phyloP scores from a whole-genome alignment of 2,329 filamentous ascomycete species.

The Diaporthe vaccinii region DNA sequence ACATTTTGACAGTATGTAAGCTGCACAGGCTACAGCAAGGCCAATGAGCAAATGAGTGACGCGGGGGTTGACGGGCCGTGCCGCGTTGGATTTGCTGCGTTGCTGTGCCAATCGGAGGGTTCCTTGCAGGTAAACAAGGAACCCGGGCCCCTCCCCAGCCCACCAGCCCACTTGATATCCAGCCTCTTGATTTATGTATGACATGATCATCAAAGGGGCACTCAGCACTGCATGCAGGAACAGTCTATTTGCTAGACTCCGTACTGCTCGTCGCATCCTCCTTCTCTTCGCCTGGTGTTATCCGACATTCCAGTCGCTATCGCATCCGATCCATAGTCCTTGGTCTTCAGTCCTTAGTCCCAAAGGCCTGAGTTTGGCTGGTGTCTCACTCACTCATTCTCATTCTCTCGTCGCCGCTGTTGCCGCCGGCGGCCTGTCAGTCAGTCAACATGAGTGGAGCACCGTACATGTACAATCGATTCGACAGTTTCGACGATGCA shows the following conservation, averaged over 20 bases:
- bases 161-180: slow-evolving; percentile 23
- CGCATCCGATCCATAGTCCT: not conserved
- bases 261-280: slow-evolving; percentile 7
- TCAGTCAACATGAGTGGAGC: slow-evolving; percentile 48
- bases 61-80: slow-evolving; percentile 25
- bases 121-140: slow-evolving; percentile 30
- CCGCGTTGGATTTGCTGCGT: not conserved
- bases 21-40: not conserved
- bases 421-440: not conserved
- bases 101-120: slow-evolving; percentile 17
- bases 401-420: not conserved
- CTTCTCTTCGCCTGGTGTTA: not conserved
- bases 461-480: slow-evolving; percentile 79
- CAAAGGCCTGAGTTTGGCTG: not conserved
- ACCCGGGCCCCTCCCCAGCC: slow-evolving; percentile 12
- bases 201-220: slow-evolving; percentile 14
- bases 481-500: slow-evolving; percentile 59
- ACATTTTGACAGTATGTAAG: not conserved
- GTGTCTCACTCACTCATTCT: not conserved
- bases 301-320: slow-evolving; percentile 24
- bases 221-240: slow-evolving; percentile 10
- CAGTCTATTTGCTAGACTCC: not conserved
- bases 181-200: slow-evolving; percentile 23
- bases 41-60: not conserved
- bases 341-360: not conserved